Percentiles rank a stretch among this genome's conserved stretches.
Conservation (phyloP, 2,329 filamentous ascomycete genomes). For the Diaporthe ilicicola region DNA sequence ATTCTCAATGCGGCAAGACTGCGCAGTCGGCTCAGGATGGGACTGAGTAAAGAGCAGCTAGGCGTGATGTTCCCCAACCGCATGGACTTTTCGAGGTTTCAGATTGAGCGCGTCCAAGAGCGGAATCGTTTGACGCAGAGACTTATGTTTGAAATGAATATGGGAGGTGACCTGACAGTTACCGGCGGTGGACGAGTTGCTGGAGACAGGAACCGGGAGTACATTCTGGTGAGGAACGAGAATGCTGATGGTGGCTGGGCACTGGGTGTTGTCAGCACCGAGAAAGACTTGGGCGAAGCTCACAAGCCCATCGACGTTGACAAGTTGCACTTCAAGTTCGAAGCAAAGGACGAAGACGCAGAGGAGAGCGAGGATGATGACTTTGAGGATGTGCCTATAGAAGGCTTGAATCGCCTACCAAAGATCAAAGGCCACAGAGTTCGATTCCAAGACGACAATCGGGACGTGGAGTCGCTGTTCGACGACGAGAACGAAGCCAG, state of each 20-base stretch:
- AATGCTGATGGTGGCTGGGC: slow-evolving; percentile 96
- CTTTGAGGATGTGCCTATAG: slow-evolving; percentile 93
- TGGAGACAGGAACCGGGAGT: slow-evolving; percentile 89
- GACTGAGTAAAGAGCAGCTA: slow-evolving; percentile 93
- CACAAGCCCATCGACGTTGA: slow-evolving; percentile 96
- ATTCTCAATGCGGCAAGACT: slow-evolving; percentile 94
- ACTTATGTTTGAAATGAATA: slow-evolving; percentile 92
- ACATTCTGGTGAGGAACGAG: slow-evolving; percentile 95
- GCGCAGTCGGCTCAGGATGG: slow-evolving; percentile 90
- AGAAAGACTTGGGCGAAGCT: slow-evolving; percentile 79
- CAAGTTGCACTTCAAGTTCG: slow-evolving; percentile 64
- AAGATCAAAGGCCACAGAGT: slow-evolving; percentile 51
- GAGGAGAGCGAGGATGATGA: slow-evolving; percentile 77
- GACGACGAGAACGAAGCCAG: slow-evolving; percentile 46
- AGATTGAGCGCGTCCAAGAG: slow-evolving; percentile 93
- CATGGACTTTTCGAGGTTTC: slow-evolving; percentile 96
- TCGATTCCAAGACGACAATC: slow-evolving; percentile 21
- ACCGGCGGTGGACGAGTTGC: slow-evolving; percentile 73
- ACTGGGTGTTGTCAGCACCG: slow-evolving; percentile 87
- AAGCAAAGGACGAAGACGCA: slow-evolving; percentile 63
- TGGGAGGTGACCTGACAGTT: slow-evolving; percentile 80
- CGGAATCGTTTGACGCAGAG: slow-evolving; percentile 94
- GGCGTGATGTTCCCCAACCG: slow-evolving; percentile 97
- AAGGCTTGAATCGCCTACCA: slow-evolving; percentile 85
- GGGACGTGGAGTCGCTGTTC: slow-evolving; percentile 62